phyloP scores from a whole-genome alignment of 2,329 filamentous ascomycete species.

The Trichoderma koningii region DNA sequence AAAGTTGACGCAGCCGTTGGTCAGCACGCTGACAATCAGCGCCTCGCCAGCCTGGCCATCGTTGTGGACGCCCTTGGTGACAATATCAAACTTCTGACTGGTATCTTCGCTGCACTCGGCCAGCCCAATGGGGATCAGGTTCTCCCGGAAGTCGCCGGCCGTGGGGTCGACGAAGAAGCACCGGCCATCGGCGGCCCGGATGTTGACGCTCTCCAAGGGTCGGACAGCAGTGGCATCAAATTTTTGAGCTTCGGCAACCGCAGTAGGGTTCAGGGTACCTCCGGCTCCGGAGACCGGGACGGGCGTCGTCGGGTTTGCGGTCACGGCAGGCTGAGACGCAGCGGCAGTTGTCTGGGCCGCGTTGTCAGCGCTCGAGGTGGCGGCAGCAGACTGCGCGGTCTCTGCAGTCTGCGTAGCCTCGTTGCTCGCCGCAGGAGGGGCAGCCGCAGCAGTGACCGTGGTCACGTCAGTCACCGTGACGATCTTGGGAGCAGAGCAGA shows the following conservation, averaged over 20 bases:
- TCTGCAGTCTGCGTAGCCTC: neutral
- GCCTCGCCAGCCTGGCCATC: conserved; percentile 44
- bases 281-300: conserved; percentile 55
- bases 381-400: neutral
- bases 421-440: neutral
- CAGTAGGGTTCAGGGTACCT: conserved; percentile 51
- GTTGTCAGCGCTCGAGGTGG: neutral
- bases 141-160: conserved; percentile 56
- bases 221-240: conserved; percentile 52
- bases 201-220: conserved; percentile 48
- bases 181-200: conserved; percentile 51
- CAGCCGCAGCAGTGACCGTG: conserved; percentile 4
- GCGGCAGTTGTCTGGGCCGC: neutral
- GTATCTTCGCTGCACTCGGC: conserved; percentile 48
- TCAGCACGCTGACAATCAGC: conserved; percentile 53
- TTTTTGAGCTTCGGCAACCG: conserved; percentile 51
- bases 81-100: conserved; percentile 54
- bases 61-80: conserved; percentile 54
- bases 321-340: conserved; percentile 8
- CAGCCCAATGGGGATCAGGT: conserved; percentile 53
- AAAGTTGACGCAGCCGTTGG: conserved; percentile 55
- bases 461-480: neutral
- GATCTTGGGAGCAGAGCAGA: conserved; percentile 8
- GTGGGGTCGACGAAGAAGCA: conserved; percentile 56
- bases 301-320: conserved; percentile 44